These are phyloP conservation scores for Lactifluus volemus DNA, from an alignment of 768 basidiomycete genomes.

Conservation along the genomic window DNA sequence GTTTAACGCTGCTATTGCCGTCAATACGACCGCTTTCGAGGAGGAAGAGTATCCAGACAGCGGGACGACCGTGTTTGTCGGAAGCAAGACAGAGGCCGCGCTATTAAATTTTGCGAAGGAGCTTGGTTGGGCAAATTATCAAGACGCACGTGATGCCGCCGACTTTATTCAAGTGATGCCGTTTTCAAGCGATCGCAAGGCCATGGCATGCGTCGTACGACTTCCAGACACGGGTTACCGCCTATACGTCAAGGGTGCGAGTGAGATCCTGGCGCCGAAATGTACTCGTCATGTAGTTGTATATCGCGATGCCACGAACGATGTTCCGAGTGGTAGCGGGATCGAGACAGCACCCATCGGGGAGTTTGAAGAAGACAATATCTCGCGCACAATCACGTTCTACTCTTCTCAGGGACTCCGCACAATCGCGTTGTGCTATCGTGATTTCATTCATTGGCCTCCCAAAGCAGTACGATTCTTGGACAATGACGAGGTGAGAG, in stretches of 20 bases:
- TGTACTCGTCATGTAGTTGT: constrained; percentile 73
- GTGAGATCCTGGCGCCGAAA: constrained; percentile 80
- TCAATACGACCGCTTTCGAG: constrained; percentile 95
- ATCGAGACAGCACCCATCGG: constrained; percentile 58
- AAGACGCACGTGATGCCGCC: constrained; percentile 49
- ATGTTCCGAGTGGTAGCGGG: constrained; percentile 21
- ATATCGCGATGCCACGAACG: constrained; percentile 25
- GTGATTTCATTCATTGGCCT: constrained; percentile 83
- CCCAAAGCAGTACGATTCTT: constrained; percentile 39
- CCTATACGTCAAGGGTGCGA: constrained; percentile 86
- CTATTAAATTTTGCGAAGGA: constrained; percentile 79
- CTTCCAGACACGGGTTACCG: constrained; percentile 47
- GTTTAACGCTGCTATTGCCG: constrained; percentile 77
- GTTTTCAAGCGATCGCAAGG: constrained; percentile 88
- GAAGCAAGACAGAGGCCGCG: constrained; percentile 94
- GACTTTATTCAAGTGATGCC: constrained; percentile 81
- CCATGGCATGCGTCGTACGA: constrained; percentile 85
- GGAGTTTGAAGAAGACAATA: constrained; percentile 65
- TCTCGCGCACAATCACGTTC: constrained; percentile 89
- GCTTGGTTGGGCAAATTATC: constrained; percentile 69
- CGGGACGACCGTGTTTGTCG: constrained; percentile 59
- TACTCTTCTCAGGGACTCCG: constrained; percentile 95
- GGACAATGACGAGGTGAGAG: constrained; percentile 47
- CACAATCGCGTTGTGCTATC: constrained; percentile 91
- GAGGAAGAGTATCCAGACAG: constrained; percentile 58